Evolutionary conservation across 805 yeast genomes (phyloP), one percentile per base, ranked within the genome.

Genomic region (Torulaspora maleeae): DNA sequence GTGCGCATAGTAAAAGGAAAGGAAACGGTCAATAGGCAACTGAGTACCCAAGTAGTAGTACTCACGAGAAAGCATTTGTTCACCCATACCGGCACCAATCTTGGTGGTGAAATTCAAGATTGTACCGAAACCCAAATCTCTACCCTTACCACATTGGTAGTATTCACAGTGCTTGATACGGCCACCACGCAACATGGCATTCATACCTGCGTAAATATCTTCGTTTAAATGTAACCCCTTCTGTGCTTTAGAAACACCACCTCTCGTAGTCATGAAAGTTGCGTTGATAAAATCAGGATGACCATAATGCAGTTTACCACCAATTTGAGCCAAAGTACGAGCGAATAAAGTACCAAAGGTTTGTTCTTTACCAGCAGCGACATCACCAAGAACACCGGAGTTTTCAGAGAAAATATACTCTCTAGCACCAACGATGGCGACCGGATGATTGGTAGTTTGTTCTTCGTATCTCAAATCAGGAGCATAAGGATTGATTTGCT

Each of bases 51-150:
- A 67, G 66, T 84, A 83, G 68, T 81, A 85, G 64, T 85, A 85
- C 65, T 85, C 95, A 70, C 95, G 76, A 22, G 90, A 83, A 49
- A 85, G 71, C 82, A 85, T 82, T 66, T 85, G 95, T 68, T 85
- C 95, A 66, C 93, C 93, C 95, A 85, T 85, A 69, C 95, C 95
- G 55, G 93, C 90, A 68, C 95, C 95, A 76, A 85, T 84, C 69
- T 85, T 85, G 34, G 90, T 84, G 17, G 89, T 84, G 76, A 85
- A 85, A 68, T 85, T 85, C 74, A 84, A 74, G 69, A 85, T 84
- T 4, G 93, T 83, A 48, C 89, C 89, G 67, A 85, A 85, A 63
- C 95, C 95, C 59, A 85, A 74, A 76, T 85, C 95, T 74, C 95
- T 76, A 64, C 95, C 95, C 69, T 85, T 85, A 70, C 95, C 95